Conservation (phyloP, 2,329 filamentous ascomycete species). For the Verticillium tricorpus region DNA sequence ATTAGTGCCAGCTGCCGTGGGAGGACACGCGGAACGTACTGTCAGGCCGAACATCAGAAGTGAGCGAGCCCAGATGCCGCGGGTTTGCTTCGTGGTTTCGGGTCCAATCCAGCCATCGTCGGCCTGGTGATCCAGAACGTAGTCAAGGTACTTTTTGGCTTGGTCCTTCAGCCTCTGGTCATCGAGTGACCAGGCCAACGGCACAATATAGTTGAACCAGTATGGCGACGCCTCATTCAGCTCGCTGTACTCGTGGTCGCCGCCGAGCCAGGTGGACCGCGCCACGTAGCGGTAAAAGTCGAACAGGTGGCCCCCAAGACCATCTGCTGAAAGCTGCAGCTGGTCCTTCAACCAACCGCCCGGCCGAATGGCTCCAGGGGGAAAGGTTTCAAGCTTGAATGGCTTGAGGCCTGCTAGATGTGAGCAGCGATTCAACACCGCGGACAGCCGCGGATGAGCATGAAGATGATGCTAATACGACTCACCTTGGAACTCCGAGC, state of each 20-base stretch:
- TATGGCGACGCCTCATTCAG: slow-evolving; percentile 54
- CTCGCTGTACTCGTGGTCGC: slow-evolving; percentile 45
- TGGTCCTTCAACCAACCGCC: slow-evolving; percentile 48
- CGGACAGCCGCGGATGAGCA: too few species aligned
- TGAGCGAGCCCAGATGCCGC: slow-evolving; percentile 50
- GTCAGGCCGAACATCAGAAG: slow-evolving; percentile 40
- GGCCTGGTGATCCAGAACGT: slow-evolving; percentile 43
- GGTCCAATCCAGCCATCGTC: slow-evolving; percentile 55
- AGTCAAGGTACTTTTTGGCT: slow-evolving; percentile 32
- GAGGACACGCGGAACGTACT: neutral
- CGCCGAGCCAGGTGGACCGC: slow-evolving; percentile 45
- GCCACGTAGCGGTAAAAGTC: slow-evolving; percentile 52
- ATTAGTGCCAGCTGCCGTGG: too few species aligned
- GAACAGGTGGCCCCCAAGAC: slow-evolving; percentile 45
- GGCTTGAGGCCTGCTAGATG: slow-evolving; percentile 19
- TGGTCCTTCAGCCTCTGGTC: slow-evolving; percentile 21
- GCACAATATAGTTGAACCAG: slow-evolving; percentile 57
- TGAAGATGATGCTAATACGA: too few species aligned
- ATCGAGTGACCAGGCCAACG: slow-evolving; percentile 46
- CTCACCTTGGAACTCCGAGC: too few species aligned
- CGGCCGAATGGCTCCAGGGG: slow-evolving; percentile 45
- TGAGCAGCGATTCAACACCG: neutral
- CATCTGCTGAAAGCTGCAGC: slow-evolving; percentile 41
- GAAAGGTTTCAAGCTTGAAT: slow-evolving; percentile 31
- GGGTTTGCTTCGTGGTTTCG: slow-evolving; percentile 32